Evolutionary conservation across 805 yeast species (phyloP), one percentile per base, ranked within the genome.

Genomic region (Starmerella tilneyi): DNA sequence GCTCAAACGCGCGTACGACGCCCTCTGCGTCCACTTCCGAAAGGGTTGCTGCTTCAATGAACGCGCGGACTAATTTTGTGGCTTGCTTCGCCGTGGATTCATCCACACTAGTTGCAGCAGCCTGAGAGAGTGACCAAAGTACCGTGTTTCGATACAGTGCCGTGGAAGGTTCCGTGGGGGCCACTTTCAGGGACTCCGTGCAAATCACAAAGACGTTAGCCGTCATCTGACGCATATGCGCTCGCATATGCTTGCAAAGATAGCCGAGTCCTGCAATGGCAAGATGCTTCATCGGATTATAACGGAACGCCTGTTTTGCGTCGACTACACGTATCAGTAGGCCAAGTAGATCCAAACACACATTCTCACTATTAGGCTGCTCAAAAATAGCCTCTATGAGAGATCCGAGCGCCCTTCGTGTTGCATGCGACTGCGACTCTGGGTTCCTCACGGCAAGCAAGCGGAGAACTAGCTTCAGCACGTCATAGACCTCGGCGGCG

Each of bases 21-120:
- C 63, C 61, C 12, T 58, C 53, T 0, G 62, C 55, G 5, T 61
- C 64, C 3, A 52, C 46, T 6, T 56, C 55, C 1, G 61, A 56
- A 36, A 52, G 53, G 37, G 62, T 68, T 5, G 51, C 46, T 9
- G 56, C 30, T 15, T 52, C 52, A 13, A 52, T 43, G 35, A 47
- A 51, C 7, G 47, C 24, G 9, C 55, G 52, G 12, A 63, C 64
- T 7, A 44, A 47, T 40, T 62, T 63, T 59, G 61, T 60, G 4
- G 63, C 54, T 26, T 54, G 59, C 41, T 62, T 60, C 21, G 56
- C 46, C 3, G 59, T 51, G 1, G 55, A 31, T 21, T 59, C 66
- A 36, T 65, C 69, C 22, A 62, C 47, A 1, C 63, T 50, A 5
- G 45, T 11, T 5, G 46, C n/a, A n/a, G 47, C 50, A 1, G 53